These are phyloP conservation scores for Gonapodya sp. DNA, from an alignment of 192 early-diverging fungal species.

Conservation along the genomic window DNA sequence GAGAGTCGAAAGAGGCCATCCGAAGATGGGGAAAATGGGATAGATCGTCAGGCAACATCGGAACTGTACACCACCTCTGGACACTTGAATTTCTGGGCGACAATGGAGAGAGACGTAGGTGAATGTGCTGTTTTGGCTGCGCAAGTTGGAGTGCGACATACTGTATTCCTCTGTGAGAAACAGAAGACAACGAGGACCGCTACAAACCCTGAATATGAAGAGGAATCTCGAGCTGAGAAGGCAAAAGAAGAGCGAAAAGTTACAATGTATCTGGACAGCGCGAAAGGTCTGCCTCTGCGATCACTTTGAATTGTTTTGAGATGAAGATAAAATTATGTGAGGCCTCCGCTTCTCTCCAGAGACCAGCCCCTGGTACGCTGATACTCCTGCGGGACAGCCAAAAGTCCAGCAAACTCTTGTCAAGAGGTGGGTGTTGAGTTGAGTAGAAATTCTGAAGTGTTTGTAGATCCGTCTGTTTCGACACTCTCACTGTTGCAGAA, in stretches of 20 bases:
- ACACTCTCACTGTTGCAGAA: too few species aligned
- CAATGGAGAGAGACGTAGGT: constrained; percentile 34
- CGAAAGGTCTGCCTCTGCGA: background rate
- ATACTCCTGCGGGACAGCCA: too few species aligned
- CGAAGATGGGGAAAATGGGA: constrained; percentile 10
- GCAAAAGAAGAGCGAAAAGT: constrained; percentile 42
- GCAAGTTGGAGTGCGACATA: background rate
- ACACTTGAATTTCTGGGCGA: constrained; percentile 55
- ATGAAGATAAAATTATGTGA: background rate
- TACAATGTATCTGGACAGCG: constrained; percentile 59
- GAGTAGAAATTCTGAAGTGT: too few species aligned
- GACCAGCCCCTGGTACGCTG: background rate
- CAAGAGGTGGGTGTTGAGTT: too few species aligned
- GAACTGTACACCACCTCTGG: constrained; percentile 8
- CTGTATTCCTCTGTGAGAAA: constrained; percentile 9
- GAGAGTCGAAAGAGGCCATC: background rate
- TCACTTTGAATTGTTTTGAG: background rate
- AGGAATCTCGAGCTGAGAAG: constrained; percentile 40
- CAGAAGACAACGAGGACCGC: constrained; percentile 12
- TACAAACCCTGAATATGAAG: constrained; percentile 43
- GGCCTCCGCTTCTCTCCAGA: background rate
- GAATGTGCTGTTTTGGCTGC: background rate
- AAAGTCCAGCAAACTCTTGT: too few species aligned
- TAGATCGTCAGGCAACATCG: constrained; percentile 9
- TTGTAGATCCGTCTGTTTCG: too few species aligned